Evolutionary conservation across 352 stramenopile species (phyloP), one percentile per base, ranked within the genome.

Genomic region (Globisporangium nagaii): DNA sequence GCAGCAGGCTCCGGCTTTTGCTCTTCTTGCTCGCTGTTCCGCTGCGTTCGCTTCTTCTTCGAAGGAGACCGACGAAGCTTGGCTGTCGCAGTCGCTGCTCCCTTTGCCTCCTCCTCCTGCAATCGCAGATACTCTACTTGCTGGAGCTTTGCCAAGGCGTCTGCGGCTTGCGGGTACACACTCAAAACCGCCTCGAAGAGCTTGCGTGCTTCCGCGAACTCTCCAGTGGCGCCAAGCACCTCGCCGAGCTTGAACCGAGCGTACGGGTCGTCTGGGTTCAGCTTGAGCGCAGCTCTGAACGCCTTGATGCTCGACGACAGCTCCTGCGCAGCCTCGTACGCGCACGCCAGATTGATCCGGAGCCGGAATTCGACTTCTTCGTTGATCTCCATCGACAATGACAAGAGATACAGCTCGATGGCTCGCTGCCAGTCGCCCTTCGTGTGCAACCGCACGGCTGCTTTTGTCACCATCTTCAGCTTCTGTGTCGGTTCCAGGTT

Each of bases 401-500:
- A 71, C 9, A 90, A 53, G 15, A 73, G 44, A 60, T 92, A 92
- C n/a, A 92, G 56, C 24, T 89, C 81, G 13, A 83, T 77, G 28
- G 81, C 81, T 19, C 68, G 73, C 12, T 78, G 71, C 50, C 77
- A 71, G 17, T 87, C 75, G 36, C 79, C 76, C 57, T 77, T 76
- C 0, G 69, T 80, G 54, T 92, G 81, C 30, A 87, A 62, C 5
- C 71, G 60, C 28, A 92, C 73, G 1, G 81, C 81, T n/a, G 79
- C 79, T 56, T 85, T 87, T 6, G 79, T 87, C 28, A 92, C 81
- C 62, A 83, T 73, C 60, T 89, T 92, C n/a, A 92, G 63, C 47
- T 89, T 88, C 41, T 88, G 75, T 9, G 73, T 81, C 17, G 74
- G 76, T 41, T 86, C 73, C 11, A 92, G 57, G 43, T 53, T 82